These are phyloP conservation scores for Bjerkandera adusta DNA, from an alignment of 1,284 basidiomycete genomes.

Conservation along the genomic window DNA sequence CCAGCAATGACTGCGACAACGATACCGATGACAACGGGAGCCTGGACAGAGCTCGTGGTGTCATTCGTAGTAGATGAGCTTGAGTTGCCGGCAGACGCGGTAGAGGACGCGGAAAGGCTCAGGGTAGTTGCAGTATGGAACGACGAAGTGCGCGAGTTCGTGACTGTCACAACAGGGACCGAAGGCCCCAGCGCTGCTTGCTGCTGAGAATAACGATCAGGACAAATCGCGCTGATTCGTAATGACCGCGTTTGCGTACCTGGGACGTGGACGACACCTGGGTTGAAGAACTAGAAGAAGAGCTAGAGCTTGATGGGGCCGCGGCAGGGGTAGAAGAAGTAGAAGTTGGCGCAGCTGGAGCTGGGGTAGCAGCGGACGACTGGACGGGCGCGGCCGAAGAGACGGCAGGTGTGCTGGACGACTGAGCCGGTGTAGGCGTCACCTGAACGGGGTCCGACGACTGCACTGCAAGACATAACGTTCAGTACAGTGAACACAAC, in stretches of 20 bases:
- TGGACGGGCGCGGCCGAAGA: background rate
- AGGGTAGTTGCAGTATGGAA: background rate
- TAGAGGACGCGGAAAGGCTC: constrained; percentile 2
- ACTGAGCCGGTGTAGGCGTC: no score
- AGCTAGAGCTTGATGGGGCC: background rate
- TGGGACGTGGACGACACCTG: constrained; percentile 2
- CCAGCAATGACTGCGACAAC: constrained; percentile 49
- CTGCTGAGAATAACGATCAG: no score
- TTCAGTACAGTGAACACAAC: no score
- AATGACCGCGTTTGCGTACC: no score
- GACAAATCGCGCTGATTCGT: no score
- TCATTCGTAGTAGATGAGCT: background rate
- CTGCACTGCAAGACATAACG: no score
- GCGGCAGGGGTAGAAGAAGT: constrained; percentile 4
- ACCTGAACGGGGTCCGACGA: no score
- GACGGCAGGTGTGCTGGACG: background rate
- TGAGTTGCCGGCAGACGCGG: background rate
- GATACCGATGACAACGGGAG: constrained; percentile 49
- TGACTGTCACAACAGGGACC: no score
- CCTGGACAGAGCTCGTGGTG: constrained; percentile 24
- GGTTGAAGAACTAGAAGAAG: constrained; percentile 2
- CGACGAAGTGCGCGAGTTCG: constrained; percentile 4
- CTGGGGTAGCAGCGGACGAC: constrained; percentile 8
- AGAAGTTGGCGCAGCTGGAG: constrained; percentile 9
- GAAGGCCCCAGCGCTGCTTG: no score